Conservation (phyloP, 179 eudicot genomes). For the Patellifolia procumbens region DNA sequence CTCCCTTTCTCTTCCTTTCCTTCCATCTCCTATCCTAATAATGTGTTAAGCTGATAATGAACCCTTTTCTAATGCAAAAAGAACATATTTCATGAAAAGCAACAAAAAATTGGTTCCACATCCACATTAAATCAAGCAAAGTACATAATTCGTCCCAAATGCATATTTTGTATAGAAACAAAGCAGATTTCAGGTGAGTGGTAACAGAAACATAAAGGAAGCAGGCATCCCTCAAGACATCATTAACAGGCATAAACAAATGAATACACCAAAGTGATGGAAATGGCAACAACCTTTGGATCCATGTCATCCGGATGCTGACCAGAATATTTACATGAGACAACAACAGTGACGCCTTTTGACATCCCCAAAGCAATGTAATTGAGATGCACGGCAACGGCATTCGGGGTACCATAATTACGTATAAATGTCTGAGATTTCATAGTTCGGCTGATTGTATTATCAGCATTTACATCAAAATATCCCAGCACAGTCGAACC, state of each 20-base stretch:
- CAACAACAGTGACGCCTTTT: slow-evolving; percentile 64
- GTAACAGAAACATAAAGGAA: slow-evolving; percentile 1
- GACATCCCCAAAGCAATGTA: slow-evolving; percentile 89
- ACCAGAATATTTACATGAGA: slow-evolving; percentile 82
- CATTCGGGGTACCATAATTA: slow-evolving; percentile 84
- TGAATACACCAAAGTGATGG: background rate
- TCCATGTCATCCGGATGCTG: slow-evolving; percentile 79
- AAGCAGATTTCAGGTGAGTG: slow-evolving; percentile 3
- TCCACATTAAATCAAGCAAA: background rate
- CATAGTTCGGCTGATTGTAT: slow-evolving; percentile 58
- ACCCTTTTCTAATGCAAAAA: background rate
- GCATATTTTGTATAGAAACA: background rate
- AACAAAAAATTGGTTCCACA: background rate
- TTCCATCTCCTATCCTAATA: too few relatives aligned
- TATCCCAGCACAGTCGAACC: slow-evolving; percentile 80
- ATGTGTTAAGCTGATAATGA: background rate
- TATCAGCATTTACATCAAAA: slow-evolving; percentile 66
- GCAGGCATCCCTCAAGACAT: background rate
- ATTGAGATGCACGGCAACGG: slow-evolving; percentile 67
- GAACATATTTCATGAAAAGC: background rate
- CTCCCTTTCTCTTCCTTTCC: too few relatives aligned
- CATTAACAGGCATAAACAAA: background rate
- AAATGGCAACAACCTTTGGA: slow-evolving; percentile 57
- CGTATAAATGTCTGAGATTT: slow-evolving; percentile 68
- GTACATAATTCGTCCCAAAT: background rate